Percentiles rank a stretch among this genome's conserved stretches.
Evolutionary conservation across 768 basidiomycete genomes (phyloP).

Genomic region (Paxillus involutus): DNA sequence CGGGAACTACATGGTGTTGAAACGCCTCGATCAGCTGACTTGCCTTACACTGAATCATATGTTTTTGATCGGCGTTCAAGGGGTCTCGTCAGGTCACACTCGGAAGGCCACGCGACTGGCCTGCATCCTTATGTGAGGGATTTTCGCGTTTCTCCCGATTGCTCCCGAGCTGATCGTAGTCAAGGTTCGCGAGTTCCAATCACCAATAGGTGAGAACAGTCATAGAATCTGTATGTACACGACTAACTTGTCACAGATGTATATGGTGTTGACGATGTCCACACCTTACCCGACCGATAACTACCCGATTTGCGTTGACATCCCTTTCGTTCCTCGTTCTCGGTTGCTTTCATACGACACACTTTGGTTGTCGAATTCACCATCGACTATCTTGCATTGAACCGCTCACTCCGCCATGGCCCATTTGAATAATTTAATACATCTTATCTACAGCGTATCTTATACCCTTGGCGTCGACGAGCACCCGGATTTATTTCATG

Average conservation of each 20-base stretch:
- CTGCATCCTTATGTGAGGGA: constrained; percentile 31
- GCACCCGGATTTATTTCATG: neutral
- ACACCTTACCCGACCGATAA: constrained; percentile 22
- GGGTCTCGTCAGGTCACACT: constrained; percentile 28
- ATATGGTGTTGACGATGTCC: constrained; percentile 26
- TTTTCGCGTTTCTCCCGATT: neutral
- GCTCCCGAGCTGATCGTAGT: constrained; percentile 9
- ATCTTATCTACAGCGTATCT: constrained; percentile 2
- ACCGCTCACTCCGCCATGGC: neutral
- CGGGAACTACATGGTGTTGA: constrained; percentile 17
- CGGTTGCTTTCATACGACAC: neutral
- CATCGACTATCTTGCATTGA: neutral
- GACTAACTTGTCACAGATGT: constrained; percentile 22
- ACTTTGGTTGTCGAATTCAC: neutral
- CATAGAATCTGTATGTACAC: neutral
- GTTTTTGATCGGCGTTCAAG: constrained; percentile 29
- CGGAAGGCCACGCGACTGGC: constrained; percentile 24
- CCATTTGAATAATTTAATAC: constrained; percentile 3
- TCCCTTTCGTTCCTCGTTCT: neutral
- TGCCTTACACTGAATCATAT: constrained; percentile 18
- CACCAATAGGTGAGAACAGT: constrained; percentile 29
- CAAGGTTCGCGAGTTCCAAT: constrained; percentile 29
- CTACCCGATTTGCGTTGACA: neutral
- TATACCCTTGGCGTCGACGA: neutral
- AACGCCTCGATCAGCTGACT: constrained; percentile 5